Conservation (phyloP, 768 basidiomycete genomes). For the Phylloporus sp. region DNA sequence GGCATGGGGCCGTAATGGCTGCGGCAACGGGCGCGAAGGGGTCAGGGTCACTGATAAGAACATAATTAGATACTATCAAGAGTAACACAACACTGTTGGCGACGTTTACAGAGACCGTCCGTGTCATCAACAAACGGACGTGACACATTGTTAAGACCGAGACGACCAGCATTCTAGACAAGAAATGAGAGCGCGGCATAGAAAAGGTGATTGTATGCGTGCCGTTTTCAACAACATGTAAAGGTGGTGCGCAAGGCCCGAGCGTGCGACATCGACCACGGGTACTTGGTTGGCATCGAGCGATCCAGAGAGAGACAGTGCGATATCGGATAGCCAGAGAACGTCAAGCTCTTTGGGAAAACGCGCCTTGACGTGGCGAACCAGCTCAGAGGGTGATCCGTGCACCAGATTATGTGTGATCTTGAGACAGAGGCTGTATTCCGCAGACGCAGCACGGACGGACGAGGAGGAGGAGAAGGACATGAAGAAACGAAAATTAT, state of each 20-base stretch:
- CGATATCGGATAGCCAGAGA: constrained; percentile 45
- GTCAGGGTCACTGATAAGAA: constrained; percentile 37
- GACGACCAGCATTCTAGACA: constrained; percentile 52
- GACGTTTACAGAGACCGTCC: constrained; percentile 42
- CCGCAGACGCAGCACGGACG: constrained; percentile 43
- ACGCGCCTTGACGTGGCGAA: constrained; percentile 33
- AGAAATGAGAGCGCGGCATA: constrained; percentile 7
- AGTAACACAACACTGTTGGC: constrained; percentile 9
- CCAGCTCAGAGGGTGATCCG: constrained; percentile 28
- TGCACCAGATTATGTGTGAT: constrained; percentile 43
- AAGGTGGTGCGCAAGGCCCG: constrained; percentile 49
- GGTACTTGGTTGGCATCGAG: constrained; percentile 43
- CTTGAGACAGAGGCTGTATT: constrained; percentile 43
- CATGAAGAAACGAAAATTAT: constrained; percentile 20
- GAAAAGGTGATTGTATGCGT: constrained; percentile 12
- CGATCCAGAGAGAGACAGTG: constrained; percentile 52
- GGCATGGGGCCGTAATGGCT: constrained; percentile 23
- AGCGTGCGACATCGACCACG: constrained; percentile 40
- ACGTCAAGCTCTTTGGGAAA: constrained; percentile 44
- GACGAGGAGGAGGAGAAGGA: constrained; percentile 30
- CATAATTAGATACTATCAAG: constrained; percentile 5
- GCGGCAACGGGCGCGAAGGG: constrained; percentile 35
- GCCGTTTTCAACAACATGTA: constrained; percentile 49
- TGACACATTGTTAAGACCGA: constrained; percentile 61
- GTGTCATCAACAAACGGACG: constrained; percentile 44